Evolutionary conservation across 495 filamentous ascomycete species (phyloP).

Genomic region (Cudoniella acicularis): DNA sequence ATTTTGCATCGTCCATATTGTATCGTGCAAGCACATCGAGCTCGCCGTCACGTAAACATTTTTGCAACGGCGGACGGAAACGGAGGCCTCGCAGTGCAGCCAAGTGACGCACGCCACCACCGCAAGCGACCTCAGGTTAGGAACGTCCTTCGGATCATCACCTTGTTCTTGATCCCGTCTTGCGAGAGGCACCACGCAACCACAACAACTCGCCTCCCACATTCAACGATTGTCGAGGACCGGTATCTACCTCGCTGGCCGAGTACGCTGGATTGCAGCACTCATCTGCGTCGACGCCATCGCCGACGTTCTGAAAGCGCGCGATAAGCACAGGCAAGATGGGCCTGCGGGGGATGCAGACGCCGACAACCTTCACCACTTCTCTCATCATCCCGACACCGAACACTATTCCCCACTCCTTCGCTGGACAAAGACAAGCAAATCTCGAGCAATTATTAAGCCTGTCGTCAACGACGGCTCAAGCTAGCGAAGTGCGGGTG

Average conservation of each 20-base stretch:
- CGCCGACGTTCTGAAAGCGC: not conserved
- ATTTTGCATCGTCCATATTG: not conserved
- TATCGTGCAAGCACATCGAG: not conserved
- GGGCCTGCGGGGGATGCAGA: constrained; percentile 10
- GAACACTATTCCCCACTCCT: not conserved
- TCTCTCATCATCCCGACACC: constrained; percentile 2
- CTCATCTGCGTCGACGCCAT: not conserved
- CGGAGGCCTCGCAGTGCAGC: not conserved
- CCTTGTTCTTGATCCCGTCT: not conserved
- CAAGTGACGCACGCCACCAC: not conserved
- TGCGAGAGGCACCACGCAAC: not conserved
- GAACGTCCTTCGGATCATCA: not conserved
- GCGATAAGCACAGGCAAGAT: constrained; percentile 15
- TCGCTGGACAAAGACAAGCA: not conserved
- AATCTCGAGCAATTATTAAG: not conserved
- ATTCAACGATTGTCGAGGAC: not conserved
- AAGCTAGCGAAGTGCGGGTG: not conserved
- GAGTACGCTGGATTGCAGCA: constrained; percentile 13
- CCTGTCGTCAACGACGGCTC: not conserved
- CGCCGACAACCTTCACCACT: constrained; percentile 17
- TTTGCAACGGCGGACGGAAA: too few species aligned
- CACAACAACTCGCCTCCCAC: not conserved
- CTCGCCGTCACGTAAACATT: not conserved
- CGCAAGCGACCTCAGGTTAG: not conserved
- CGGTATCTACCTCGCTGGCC: constrained; percentile 13